Percentiles rank a stretch among this genome's conserved stretches.
Conservation (phyloP, 176 grass and related monocot genomes). For the Pharus latifolius region DNA sequence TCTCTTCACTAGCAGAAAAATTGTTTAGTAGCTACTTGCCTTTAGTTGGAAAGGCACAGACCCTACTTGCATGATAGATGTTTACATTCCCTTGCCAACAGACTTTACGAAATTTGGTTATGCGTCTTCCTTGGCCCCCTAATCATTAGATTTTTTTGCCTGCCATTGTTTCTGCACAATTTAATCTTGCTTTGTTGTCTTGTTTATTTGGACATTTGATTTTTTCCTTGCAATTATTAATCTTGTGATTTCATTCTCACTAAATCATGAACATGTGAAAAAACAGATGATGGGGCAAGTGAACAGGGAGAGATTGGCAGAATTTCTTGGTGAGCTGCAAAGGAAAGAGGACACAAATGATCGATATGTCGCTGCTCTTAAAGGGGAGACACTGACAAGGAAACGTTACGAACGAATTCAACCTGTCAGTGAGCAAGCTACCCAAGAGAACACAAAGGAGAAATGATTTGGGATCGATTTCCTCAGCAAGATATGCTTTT, state of each 20-base stretch:
- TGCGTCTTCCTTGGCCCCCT: background rate
- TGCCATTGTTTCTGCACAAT: background rate
- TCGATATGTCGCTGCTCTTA: slow-evolving; percentile 76
- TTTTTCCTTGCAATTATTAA: background rate
- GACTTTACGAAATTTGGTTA: background rate
- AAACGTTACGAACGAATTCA: slow-evolving; percentile 73
- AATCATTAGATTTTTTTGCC: background rate
- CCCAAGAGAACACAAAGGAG: slow-evolving; percentile 34
- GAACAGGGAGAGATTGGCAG: slow-evolving; percentile 83
- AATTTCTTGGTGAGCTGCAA: slow-evolving; percentile 82
- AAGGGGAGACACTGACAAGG: slow-evolving; percentile 75
- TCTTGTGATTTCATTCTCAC: background rate
- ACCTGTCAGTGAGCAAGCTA: slow-evolving; percentile 23
- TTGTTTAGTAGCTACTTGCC: too few relatives aligned
- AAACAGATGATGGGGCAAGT: slow-evolving; percentile 92
- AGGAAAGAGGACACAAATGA: slow-evolving; percentile 84
- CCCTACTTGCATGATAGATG: too few relatives aligned
- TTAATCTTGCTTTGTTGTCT: background rate
- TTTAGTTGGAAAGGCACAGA: too few relatives aligned
- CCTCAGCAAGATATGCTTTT: background rate
- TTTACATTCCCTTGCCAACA: background rate
- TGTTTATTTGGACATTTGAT: background rate
- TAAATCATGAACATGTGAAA: background rate
- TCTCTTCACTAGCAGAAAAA: too few relatives aligned
- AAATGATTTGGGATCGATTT: slow-evolving; percentile 19